These are phyloP conservation scores for Gossypium davidsonii DNA, from an alignment of 441 rosid genomes.

Conservation along the genomic window DNA sequence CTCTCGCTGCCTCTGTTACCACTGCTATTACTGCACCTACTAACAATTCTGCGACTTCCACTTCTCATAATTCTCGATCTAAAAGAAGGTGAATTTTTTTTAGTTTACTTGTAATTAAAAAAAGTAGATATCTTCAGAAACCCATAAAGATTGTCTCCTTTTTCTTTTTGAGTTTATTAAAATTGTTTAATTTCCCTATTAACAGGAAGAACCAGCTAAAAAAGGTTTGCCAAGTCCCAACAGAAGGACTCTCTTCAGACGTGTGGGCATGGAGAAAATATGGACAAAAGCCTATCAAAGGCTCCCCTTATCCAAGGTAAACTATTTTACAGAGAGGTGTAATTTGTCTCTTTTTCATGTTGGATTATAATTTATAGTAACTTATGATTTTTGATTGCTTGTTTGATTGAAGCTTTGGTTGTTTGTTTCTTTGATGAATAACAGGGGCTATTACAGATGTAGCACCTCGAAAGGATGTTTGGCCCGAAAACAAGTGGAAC, in stretches of 20 bases:
- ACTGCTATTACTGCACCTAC: conserved; percentile 12
- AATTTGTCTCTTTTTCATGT: not conserved
- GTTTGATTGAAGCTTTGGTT: conserved; percentile 13
- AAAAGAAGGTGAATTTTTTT: conserved; percentile 57
- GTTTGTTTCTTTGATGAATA: not conserved
- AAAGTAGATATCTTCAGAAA: not conserved
- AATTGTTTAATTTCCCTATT: not conserved
- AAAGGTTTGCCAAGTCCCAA: conserved; percentile 81
- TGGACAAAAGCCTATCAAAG: conserved; percentile 95
- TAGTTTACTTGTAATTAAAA: not conserved
- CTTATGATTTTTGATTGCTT: conserved; percentile 7
- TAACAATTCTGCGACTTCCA: conserved; percentile 32
- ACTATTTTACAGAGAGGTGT: too few species aligned
- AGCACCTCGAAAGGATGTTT: conserved; percentile 86
- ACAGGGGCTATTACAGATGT: conserved; percentile 87
- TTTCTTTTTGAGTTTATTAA: not conserved
- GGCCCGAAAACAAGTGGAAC: conserved; percentile 92
- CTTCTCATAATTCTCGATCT: conserved; percentile 52
- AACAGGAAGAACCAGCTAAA: conserved; percentile 69
- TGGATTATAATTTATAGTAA: not conserved
- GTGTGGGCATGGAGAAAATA: conserved; percentile 96
- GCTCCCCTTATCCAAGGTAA: conserved; percentile 88
- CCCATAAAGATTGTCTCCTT: conserved; percentile 1
- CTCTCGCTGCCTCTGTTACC: conserved; percentile 27
- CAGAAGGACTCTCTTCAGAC: conserved; percentile 70